Evolutionary conservation across 768 basidiomycete genomes (phyloP).

Genomic region (Suillus tomentosus): DNA sequence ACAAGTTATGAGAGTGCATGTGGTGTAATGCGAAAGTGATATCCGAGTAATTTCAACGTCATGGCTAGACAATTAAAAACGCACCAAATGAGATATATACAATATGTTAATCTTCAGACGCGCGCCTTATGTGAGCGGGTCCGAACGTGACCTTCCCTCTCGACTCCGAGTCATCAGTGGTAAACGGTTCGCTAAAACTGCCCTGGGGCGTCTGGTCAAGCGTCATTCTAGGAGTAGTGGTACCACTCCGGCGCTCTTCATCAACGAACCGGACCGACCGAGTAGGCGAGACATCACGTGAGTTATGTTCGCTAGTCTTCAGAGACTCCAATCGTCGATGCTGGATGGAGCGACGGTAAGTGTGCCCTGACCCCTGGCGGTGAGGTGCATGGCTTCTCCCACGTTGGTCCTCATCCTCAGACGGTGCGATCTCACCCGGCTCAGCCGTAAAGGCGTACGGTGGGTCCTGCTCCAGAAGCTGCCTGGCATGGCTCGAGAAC

Average conservation of each 20-base stretch:
- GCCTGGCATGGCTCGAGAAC: conserved; percentile 9
- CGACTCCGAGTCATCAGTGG: conserved; percentile 17
- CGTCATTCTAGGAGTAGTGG: conserved; percentile 23
- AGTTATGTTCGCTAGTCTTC: conserved; percentile 14
- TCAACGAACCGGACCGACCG: conserved; percentile 54
- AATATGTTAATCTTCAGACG: neutral
- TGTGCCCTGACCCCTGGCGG: conserved; percentile 19
- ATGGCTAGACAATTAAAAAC: neutral
- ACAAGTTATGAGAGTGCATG: neutral
- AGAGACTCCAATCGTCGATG: conserved; percentile 36
- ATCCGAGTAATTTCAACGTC: neutral
- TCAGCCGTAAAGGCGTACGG: neutral
- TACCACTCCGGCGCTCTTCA: conserved; percentile 27
- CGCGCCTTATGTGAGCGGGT: conserved; percentile 14
- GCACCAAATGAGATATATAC: neutral
- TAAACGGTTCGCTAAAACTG: conserved; percentile 15
- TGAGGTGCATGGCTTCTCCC: conserved; percentile 23
- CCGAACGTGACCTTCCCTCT: conserved; percentile 25
- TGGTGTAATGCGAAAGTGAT: neutral
- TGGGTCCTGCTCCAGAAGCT: conserved; percentile 4
- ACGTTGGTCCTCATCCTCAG: conserved; percentile 20
- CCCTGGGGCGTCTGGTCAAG: conserved; percentile 24
- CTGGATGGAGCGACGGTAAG: conserved; percentile 24
- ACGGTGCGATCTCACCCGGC: neutral
- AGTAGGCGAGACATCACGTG: conserved; percentile 45